These are phyloP conservation scores for Hanseniaspora vineae DNA, from an alignment of 805 yeast species.

Conservation along the genomic window DNA sequence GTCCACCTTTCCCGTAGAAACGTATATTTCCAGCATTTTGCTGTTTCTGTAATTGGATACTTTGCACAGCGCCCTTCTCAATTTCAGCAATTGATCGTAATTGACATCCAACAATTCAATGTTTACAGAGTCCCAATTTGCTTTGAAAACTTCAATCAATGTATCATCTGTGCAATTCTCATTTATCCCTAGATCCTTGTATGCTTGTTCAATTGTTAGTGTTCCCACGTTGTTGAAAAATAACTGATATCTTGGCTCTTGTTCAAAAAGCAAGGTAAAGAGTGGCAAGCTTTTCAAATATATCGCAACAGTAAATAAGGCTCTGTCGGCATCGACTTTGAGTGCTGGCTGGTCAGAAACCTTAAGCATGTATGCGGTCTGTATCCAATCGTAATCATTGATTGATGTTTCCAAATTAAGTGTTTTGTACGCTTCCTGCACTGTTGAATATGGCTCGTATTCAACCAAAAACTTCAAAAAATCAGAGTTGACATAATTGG, in stretches of 20 bases:
- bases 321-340: conserved; percentile 33
- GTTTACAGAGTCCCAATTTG: conserved; percentile 15
- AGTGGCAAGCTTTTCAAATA: conserved; percentile 44
- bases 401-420: conserved; percentile 40
- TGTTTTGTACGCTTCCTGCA: conserved; percentile 39
- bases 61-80: conserved; percentile 44
- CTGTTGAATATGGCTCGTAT: conserved; percentile 29
- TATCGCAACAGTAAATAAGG: conserved; percentile 50
- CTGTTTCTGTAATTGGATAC: conserved; percentile 46
- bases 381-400: conserved; percentile 51
- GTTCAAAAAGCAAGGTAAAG: conserved; percentile 40
- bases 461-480: conserved; percentile 26
- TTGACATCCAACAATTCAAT: neutral
- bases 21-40: conserved; percentile 39
- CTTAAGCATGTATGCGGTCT: conserved; percentile 61
- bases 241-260: conserved; percentile 38
- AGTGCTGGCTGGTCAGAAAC: conserved; percentile 36
- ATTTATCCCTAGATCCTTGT: conserved; percentile 35
- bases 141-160: conserved; percentile 24
- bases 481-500: conserved; percentile 26
- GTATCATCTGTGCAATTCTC: conserved; percentile 39
- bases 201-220: conserved; percentile 30
- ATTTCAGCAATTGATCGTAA: conserved; percentile 33
- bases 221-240: conserved; percentile 17
- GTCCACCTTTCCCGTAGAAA: conserved; percentile 52